Base-by-base conservation (phyloP, 306 rosid genomes). In the Arachis hypogaea region DNA sequence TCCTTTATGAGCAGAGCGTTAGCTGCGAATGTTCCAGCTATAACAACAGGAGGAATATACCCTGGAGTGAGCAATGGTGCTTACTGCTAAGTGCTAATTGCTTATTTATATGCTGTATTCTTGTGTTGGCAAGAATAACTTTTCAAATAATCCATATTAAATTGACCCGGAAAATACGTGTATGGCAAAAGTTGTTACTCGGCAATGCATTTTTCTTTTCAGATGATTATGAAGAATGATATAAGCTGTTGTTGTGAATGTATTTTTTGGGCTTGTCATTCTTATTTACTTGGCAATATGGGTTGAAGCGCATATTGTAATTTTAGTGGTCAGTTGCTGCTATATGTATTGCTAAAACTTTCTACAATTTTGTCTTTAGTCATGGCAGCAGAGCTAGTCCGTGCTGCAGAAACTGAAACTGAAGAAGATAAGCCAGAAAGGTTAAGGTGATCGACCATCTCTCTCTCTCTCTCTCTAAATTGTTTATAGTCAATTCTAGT, bases 51-150 rank as follows among this genome's bases (percentile, higher is more conserved):
- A 30, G 98, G 98, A 73, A 91, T 93, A 74, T 93, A 86, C 78
- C 98, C 98, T 56, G 97, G 96, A 85, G 96, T 93, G 80, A 93
- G 97, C 94, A 91, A 89, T 81, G 97, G 98, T 93, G 66, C 83
- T 78, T 52, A 73, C 78, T 56, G 11, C 12, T 56, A 33, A 33
- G 38, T 63, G 11, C 16, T 50, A 4, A 7, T 14, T 33, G 38
- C 38, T 33, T 5, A 52, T 52, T 42, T 63, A 47, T 87, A 57
- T 29, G 78, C 83, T 45, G 78, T 78, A 43, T 82, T 84, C 18
- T 85, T 59, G 76, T 69, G 68, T 69, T 72, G 9, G 55, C 59
- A 40, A 72, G 50, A 71, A 55, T 61, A 29, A 52, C 71, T 52
- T 63, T 52, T 67, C 65, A 29, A 7, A 50, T 5, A 10, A 12